Conservation (phyloP, 2,329 filamentous ascomycete species). For the Pseudodiploospora longispora region DNA sequence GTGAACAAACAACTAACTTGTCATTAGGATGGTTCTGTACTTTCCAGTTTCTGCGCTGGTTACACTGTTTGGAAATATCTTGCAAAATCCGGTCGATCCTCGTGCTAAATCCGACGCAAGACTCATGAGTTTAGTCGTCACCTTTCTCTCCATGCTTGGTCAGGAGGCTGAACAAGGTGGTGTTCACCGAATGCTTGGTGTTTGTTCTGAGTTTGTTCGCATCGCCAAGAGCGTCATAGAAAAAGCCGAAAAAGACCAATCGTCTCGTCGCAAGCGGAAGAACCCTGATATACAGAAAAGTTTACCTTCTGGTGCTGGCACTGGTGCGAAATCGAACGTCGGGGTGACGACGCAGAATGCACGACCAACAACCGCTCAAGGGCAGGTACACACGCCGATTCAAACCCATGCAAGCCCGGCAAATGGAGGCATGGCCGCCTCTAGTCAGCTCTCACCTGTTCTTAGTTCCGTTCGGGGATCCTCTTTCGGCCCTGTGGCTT, state of each 20-base stretch:
- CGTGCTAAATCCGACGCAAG: conserved; percentile 82
- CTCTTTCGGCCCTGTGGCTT: conserved; percentile 14
- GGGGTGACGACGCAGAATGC: neutral
- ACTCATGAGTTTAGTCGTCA: conserved; percentile 88
- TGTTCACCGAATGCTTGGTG: conserved; percentile 85
- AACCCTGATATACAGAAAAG: conserved; percentile 40
- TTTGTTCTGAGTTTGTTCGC: conserved; percentile 93
- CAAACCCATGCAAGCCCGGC: conserved; percentile 1
- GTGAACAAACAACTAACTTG: conserved; percentile 12
- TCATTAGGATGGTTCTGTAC: conserved; percentile 73
- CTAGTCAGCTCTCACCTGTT: conserved; percentile 19
- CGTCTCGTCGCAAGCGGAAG: conserved; percentile 78
- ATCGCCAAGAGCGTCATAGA: conserved; percentile 89
- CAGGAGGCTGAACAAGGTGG: conserved; percentile 83
- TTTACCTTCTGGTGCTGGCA: conserved; percentile 5
- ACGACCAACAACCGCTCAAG: neutral
- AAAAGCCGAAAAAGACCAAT: conserved; percentile 78
- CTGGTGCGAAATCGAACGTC: conserved; percentile 2
- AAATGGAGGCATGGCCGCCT: neutral
- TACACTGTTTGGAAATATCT: conserved; percentile 89
- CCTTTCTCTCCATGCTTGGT: conserved; percentile 82
- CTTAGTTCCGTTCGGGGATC: conserved; percentile 15
- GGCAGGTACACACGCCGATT: neutral
- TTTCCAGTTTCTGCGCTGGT: conserved; percentile 94
- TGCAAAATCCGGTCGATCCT: conserved; percentile 89